A percentile compares a stretch with the other conserved stretches of the same genome.
phyloP scores from a whole-genome alignment of 2,329 filamentous ascomycete species.

The Furcasterigmium furcatum region DNA sequence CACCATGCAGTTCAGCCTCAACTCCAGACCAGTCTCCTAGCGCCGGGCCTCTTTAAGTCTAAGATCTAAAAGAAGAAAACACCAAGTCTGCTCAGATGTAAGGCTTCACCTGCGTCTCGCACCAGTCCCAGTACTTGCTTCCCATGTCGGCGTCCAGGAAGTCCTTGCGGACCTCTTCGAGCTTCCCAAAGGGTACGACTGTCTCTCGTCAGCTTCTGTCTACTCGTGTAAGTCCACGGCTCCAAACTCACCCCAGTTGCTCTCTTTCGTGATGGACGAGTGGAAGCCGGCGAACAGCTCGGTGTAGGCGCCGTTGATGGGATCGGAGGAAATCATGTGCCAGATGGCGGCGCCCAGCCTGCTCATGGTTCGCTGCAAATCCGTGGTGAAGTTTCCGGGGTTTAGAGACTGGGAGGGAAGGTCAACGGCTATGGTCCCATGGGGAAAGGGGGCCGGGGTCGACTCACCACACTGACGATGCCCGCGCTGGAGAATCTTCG shows the following conservation, averaged over 20 bases:
- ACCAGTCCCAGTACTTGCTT: constrained; percentile 11
- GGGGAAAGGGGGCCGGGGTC: not conserved
- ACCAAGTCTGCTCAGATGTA: not conserved
- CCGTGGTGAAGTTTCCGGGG: constrained; percentile 8
- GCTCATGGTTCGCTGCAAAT: constrained; percentile 5
- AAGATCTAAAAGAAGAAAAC: no score
- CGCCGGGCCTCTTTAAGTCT: no score
- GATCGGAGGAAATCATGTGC: no score
- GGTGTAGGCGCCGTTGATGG: not conserved
- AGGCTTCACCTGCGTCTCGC: constrained; percentile 7
- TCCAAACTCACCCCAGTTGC: not conserved
- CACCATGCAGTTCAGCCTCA: no score
- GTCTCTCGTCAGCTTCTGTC: not conserved
- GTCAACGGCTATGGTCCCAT: constrained; percentile 4
- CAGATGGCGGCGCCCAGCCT: no score
- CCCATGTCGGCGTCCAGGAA: constrained; percentile 5
- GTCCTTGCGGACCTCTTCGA: constrained; percentile 5
- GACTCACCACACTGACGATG: not conserved
- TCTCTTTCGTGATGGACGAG: not conserved
- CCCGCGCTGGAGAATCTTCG: constrained; percentile 5
- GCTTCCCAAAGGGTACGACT: constrained; percentile 8
- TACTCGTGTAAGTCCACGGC: no score
- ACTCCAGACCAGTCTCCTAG: no score
- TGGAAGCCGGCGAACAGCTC: not conserved
- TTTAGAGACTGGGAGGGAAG: not conserved